A percentile compares a stretch with the other conserved stretches of the same genome.
These are phyloP conservation scores for Lepidium africanum DNA, from an alignment of 345 rosid species.

Conservation along the genomic window DNA sequence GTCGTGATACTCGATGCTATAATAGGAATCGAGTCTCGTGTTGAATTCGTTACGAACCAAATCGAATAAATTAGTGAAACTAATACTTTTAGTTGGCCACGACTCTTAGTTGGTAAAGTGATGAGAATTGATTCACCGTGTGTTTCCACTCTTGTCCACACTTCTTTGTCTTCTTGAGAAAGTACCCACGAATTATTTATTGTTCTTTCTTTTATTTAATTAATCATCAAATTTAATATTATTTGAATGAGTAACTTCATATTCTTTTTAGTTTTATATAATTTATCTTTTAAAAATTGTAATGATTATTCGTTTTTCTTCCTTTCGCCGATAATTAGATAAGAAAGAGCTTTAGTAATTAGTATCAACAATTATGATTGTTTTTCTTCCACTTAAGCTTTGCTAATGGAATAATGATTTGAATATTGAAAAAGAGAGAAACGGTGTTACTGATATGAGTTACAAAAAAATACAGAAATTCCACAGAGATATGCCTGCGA, in stretches of 20 bases:
- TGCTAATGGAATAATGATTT: constrained; percentile 4
- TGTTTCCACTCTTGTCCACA: too few species aligned
- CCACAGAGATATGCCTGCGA: constrained; percentile 77
- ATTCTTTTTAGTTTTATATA: background rate
- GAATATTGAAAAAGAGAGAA: background rate
- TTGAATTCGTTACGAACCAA: too few species aligned
- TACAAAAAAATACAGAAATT: constrained; percentile 47
- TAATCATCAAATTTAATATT: background rate
- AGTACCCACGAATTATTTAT: background rate
- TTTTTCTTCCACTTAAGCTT: background rate
- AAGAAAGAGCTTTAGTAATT: background rate
- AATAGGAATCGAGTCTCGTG: too few species aligned
- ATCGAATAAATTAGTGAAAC: too few species aligned
- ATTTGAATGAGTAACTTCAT: background rate
- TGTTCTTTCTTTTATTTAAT: background rate
- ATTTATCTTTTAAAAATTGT: too few species aligned
- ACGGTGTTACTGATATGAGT: background rate
- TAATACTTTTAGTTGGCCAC: too few species aligned
- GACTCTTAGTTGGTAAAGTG: too few species aligned
- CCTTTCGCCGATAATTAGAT: background rate
- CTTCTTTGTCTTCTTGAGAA: too few species aligned
- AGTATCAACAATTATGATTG: constrained; percentile 2
- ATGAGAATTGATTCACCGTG: too few species aligned
- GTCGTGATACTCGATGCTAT: too few species aligned
- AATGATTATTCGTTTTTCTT: background rate